Evolutionary conservation across 345 rosid species (phyloP), one percentile per base, ranked within the genome.

Genomic region (Kernera saxatilis): DNA sequence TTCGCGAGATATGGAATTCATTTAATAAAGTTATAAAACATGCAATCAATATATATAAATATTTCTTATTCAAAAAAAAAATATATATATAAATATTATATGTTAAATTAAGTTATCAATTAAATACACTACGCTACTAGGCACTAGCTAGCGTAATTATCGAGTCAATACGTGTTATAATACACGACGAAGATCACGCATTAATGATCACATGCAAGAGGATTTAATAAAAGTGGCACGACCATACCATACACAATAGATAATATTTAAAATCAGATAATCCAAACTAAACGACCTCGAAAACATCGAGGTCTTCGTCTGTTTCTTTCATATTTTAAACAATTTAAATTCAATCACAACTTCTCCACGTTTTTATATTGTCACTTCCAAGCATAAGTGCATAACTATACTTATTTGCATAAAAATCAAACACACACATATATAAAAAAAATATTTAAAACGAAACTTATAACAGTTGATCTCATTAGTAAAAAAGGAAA

Each of bases 181-280:
- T 32, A 67, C 33, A 67, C 41, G 56, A 41, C 48, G 64, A 60
- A 6, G 63, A 59, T 68, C 56, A 51, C 57, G 15, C 70, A 75
- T 75, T 68, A 75, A 75, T 60, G 61, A 69, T 61, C 74, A 75
- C 79, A 69, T 69, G 79, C 57, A 53, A 41, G 33, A 25, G 5
- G 39, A 5, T 67, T 26, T 39, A 44, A 57, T 43, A 17, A 61
- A 68, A 52, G 27, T 61, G 51, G 43, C 74, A 75, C 64, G 74
- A 75, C 74, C 74, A 33, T 69, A 68, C 51, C 74, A 68, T 45
- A 33, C 51, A 60, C 63, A 56, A 43, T 52, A 52, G 59, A 69
- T 75, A 61, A 69, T 36, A 45, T 75, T 61, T 50, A 18, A 61
- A 69, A 69, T 51, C 21, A 52, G 49, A 53, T 25, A 61, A 68